phyloP scores from a whole-genome alignment of 129 eudicot genomes.

The Helichrysum umbraculigerum region DNA sequence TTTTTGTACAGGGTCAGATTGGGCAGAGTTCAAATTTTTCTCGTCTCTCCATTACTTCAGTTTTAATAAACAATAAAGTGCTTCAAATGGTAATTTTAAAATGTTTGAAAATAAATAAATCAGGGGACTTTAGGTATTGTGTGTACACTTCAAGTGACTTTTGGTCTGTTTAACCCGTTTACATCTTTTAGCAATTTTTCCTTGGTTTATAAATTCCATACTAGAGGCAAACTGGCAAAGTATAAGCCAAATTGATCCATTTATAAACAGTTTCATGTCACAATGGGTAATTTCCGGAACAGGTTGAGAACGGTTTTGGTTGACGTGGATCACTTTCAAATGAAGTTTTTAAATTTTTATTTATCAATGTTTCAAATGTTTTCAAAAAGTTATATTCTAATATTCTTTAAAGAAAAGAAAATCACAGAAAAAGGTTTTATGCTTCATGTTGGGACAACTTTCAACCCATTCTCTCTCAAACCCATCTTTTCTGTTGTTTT shows the following conservation, averaged over 20 bases:
- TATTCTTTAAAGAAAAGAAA: no score
- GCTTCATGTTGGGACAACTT: background rate
- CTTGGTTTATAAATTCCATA: background rate
- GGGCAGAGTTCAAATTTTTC: background rate
- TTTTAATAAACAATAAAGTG: background rate
- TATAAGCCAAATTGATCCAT: background rate
- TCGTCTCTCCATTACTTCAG: background rate
- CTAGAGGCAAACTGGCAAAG: background rate
- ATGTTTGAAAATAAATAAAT: background rate
- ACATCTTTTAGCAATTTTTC: background rate
- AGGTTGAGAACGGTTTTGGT: background rate
- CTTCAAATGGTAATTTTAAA: no score
- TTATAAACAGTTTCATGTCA: background rate
- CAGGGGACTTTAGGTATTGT: background rate
- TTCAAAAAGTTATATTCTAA: background rate
- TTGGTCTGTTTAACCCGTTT: background rate
- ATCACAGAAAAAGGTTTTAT: no score
- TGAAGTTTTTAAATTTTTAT: background rate
- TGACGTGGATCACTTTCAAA: background rate
- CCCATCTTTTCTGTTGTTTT: background rate
- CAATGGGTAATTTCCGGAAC: background rate
- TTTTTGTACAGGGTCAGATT: background rate
- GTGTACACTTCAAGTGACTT: background rate
- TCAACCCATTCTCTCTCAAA: background rate
- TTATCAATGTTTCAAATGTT: no score